These are phyloP conservation scores for Calocybe cyanea DNA, from an alignment of 768 basidiomycete genomes.

Conservation along the genomic window DNA sequence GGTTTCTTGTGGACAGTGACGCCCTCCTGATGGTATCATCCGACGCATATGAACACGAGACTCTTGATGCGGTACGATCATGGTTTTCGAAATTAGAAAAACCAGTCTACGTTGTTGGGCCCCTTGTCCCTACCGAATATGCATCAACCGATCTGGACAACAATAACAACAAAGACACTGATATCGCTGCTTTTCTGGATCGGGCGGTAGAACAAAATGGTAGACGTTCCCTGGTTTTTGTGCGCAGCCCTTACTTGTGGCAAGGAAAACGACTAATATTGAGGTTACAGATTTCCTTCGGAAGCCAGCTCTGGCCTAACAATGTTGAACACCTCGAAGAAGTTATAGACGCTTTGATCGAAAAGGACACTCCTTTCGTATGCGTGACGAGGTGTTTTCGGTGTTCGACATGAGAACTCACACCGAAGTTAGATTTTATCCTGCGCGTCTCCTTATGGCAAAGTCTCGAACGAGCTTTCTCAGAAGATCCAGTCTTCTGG, in stretches of 20 bases:
- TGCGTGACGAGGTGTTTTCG: not conserved
- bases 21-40: conserved; percentile 14
- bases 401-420: no score
- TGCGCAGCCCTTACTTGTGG: conserved; percentile 8
- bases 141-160: not conserved
- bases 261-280: no score
- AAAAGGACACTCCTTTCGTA: conserved; percentile 16
- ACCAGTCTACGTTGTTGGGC: conserved; percentile 16
- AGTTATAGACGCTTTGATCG: conserved; percentile 14
- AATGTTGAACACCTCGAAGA: conserved; percentile 6
- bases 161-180: not conserved
- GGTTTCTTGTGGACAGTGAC: conserved; percentile 9
- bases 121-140: conserved; percentile 12
- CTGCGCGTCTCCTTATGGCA: conserved; percentile 16
- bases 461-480: conserved; percentile 5
- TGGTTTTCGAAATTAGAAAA: conserved; percentile 14
- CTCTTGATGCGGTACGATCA: conserved; percentile 9
- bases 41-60: conserved; percentile 14
- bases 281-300: conserved; percentile 9
- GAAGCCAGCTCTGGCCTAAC: conserved; percentile 16
- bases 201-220: conserved; percentile 8
- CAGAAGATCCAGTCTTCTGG: conserved; percentile 13
- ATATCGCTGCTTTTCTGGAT: conserved; percentile 14
- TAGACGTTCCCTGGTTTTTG: conserved; percentile 17
- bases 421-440: conserved; percentile 11